A percentile compares a stretch with the other conserved stretches of the same genome.
These are phyloP conservation scores for Phytophthora pistaciae DNA, from an alignment of 352 stramenopile genomes.

Conservation along the genomic window DNA sequence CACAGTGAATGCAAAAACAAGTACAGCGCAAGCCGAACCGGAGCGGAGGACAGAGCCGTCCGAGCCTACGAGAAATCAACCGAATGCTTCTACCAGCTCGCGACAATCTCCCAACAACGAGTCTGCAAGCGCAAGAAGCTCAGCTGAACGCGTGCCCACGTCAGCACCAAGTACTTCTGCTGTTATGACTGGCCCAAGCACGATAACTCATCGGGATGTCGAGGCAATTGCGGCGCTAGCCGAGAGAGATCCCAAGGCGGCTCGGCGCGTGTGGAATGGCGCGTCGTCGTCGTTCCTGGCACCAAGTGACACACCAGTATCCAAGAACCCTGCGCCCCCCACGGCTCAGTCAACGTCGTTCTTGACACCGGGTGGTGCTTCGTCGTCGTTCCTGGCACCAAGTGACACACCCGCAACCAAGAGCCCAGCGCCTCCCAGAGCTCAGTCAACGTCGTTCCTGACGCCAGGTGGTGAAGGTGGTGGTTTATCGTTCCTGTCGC, in stretches of 20 bases:
- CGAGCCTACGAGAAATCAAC: background rate
- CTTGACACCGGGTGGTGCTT: slow-evolving; percentile 4
- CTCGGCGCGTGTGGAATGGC: slow-evolving; percentile 3
- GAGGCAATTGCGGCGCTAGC: slow-evolving; percentile 35
- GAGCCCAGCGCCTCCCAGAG: background rate
- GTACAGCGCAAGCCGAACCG: background rate
- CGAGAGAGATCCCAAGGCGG: slow-evolving; percentile 13
- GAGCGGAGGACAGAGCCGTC: slow-evolving; percentile 6
- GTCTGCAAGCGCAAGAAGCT: slow-evolving; percentile 6
- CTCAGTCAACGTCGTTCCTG: slow-evolving; percentile 25
- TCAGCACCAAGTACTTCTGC: slow-evolving; percentile 1
- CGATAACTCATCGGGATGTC: slow-evolving; percentile 10
- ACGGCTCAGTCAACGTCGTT: slow-evolving; percentile 20
- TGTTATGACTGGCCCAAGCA: background rate
- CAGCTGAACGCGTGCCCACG: background rate
- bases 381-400: slow-evolving; percentile 4
- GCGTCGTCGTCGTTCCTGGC: slow-evolving; percentile 4
- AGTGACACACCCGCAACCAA: background rate
- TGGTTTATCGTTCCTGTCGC: slow-evolving; percentile 8
- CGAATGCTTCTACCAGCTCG: background rate
- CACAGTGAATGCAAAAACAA: background rate
- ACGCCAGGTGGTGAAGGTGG: background rate
- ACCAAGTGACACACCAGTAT: background rate
- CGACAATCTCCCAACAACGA: slow-evolving; percentile 9
- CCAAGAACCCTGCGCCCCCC: background rate